Percentiles rank a stretch among this genome's conserved stretches.
Conservation (phyloP, 352 stramenopile species). For the Saprolegnia diclina region DNA sequence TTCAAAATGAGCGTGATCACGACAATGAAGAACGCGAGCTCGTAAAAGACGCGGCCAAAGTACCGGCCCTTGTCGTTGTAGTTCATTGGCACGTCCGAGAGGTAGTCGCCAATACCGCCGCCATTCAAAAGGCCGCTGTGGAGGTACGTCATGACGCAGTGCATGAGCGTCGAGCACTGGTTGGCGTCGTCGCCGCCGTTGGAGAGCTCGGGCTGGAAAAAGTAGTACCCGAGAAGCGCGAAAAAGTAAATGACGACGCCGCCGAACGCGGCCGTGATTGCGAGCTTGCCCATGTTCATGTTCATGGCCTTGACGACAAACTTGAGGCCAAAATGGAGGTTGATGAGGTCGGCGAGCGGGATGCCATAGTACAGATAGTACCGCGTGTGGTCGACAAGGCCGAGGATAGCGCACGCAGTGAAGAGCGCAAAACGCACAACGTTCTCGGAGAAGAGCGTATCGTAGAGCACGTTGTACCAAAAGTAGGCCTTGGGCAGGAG, state of each 20-base stretch:
- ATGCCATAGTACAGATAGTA: slow-evolving; percentile 19
- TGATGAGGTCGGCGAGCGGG: slow-evolving; percentile 21
- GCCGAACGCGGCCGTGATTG: slow-evolving; percentile 22
- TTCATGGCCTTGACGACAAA: slow-evolving; percentile 27
- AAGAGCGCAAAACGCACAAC: slow-evolving; percentile 10
- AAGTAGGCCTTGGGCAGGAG: slow-evolving; percentile 19
- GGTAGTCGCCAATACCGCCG: slow-evolving; percentile 26
- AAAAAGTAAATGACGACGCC: slow-evolving; percentile 26
- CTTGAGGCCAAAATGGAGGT: slow-evolving; percentile 7
- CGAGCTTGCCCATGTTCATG: slow-evolving; percentile 19
- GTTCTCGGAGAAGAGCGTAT: slow-evolving; percentile 24
- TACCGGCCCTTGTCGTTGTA: slow-evolving; percentile 13
- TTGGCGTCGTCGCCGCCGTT: not conserved
- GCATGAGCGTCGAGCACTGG: slow-evolving; percentile 24
- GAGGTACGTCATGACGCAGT: slow-evolving; percentile 25
- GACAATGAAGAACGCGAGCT: slow-evolving; percentile 19
- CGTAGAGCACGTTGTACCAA: slow-evolving; percentile 22
- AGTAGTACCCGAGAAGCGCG: slow-evolving; percentile 20
- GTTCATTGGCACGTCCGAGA: slow-evolving; percentile 10
- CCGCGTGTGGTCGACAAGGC: not conserved
- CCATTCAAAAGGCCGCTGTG: slow-evolving; percentile 19
- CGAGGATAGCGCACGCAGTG: slow-evolving; percentile 14
- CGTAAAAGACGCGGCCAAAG: slow-evolving; percentile 26
- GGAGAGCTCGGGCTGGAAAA: slow-evolving; percentile 22
- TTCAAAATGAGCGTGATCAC: slow-evolving; percentile 23